Evolutionary conservation across 2,329 filamentous ascomycete species (phyloP).

Genomic region (Ceratocystis ficicola): DNA sequence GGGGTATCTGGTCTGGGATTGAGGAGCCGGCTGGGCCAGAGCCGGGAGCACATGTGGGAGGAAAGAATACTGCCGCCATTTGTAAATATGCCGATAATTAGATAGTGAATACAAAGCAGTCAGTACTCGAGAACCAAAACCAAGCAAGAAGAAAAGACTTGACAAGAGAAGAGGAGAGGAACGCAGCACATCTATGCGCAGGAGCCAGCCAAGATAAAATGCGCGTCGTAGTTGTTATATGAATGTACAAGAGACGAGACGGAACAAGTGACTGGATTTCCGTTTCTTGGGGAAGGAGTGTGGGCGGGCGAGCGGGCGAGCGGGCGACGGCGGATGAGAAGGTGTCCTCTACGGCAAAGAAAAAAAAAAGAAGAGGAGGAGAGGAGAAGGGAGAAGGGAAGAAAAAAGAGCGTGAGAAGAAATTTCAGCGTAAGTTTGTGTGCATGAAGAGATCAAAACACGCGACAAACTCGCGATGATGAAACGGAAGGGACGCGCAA

Average conservation of each 20-base stretch:
- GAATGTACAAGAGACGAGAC: neutral
- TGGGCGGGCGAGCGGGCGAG: neutral
- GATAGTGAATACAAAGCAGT: conserved; percentile 7
- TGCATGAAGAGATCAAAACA: conserved; percentile 1
- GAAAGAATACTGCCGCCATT: conserved; percentile 16
- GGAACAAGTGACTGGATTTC: conserved; percentile 8
- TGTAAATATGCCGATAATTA: conserved; percentile 7
- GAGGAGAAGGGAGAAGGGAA: neutral
- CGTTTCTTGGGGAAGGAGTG: neutral
- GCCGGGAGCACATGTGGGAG: neutral
- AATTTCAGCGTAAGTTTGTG: neutral
- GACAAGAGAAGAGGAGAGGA: neutral
- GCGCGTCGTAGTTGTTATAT: neutral
- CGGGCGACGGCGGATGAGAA: neutral
- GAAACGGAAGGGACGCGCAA: conserved; percentile 15
- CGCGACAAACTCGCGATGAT: conserved; percentile 6
- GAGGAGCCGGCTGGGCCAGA: neutral
- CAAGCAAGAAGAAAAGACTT: neutral
- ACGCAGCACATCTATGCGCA: too few relatives aligned
- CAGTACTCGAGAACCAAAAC: neutral
- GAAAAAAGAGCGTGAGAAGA: neutral
- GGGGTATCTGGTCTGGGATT: neutral
- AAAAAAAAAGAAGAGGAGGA: neutral
- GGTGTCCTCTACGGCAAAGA: neutral
- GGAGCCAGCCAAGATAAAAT: neutral